Evolutionary conservation across 805 yeast species (phyloP), one percentile per base, ranked within the genome.

Genomic region (Danielozyma ontarioensis): DNA sequence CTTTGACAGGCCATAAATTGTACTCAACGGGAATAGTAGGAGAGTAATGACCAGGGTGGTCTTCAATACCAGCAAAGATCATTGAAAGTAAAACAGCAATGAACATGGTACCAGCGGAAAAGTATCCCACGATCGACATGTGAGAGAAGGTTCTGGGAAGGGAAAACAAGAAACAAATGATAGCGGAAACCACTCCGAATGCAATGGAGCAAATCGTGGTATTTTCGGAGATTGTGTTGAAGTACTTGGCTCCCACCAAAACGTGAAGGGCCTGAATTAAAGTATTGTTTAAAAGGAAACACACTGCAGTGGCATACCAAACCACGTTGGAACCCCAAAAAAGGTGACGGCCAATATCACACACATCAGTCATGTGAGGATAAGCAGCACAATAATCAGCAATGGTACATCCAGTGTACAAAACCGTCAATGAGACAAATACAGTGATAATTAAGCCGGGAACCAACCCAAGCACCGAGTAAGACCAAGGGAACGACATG

Each of bases 401-500:
- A 39, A 76, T 65, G 31, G 60, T 70, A n/a, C 66, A 51, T 2
- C 80, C 79, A 1, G 83, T 76, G 53, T 76, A 76, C 19, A 72
- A 55, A 16, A 71, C 76, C 4, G 74, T 65, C 15, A 64, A 39
- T 2, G 80, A 64, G 3, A 76, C 75, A 33, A 70, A 69, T 1
- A 65, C 64, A 0, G 81, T 76, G 31, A 76, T 46, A 18, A 76
- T 70, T 17, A 76, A 55, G 1, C 82, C 83, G 2, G 80, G 79
- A 2, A 76, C 70, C 6, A 76, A 51, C 0, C 83, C 83, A 13
- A 76, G 53, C 3, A 76, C 76, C 3, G 80, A 73, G 44, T 72
- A 76, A 8, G 79, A 72, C 80, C 80, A 74, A 0, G 83, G 83
- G 49, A 76, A 76, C n/a, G 79, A 72, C 76, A 76, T 66, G 37